Percentiles rank a stretch among this genome's conserved stretches.
Conservation (phyloP, 805 yeast genomes). For the Cyberlindnera euphorbiae region DNA sequence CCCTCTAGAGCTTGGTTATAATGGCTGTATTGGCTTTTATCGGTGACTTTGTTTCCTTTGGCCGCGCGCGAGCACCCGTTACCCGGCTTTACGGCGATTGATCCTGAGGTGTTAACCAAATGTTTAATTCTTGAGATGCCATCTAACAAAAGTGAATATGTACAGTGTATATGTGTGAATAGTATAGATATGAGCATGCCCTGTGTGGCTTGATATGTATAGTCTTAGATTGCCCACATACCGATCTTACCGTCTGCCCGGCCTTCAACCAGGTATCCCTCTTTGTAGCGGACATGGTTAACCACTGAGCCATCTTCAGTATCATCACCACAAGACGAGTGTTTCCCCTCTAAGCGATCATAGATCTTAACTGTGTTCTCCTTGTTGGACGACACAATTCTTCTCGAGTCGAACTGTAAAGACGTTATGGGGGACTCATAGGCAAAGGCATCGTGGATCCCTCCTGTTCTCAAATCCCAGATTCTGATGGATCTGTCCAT, state of each 20-base stretch:
- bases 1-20: no score
- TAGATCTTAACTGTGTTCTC: slow-evolving; percentile 50
- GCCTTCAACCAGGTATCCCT: slow-evolving; percentile 66
- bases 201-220: no score
- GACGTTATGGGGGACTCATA: slow-evolving; percentile 52
- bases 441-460: slow-evolving; percentile 55
- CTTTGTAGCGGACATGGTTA: slow-evolving; percentile 45
- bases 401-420: slow-evolving; percentile 53
- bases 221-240: slow-evolving; percentile 60
- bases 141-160: no score
- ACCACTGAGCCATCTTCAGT: slow-evolving; percentile 30
- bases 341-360: slow-evolving; percentile 49
- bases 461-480: slow-evolving; percentile 73
- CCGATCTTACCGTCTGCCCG: slow-evolving; percentile 55
- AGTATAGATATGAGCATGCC: no score
- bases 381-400: slow-evolving; percentile 49
- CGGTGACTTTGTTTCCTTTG: no score
- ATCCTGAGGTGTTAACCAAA: no score
- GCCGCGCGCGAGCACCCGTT: no score
- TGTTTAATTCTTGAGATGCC: no score
- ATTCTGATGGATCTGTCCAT: slow-evolving; percentile 57
- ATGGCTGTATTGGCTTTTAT: no score
- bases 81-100: no score
- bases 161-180: no score
- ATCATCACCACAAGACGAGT: slow-evolving; percentile 46